Evolutionary conservation across 352 stramenopile species (phyloP).

Genomic region (Globisporangium cystogenes): DNA sequence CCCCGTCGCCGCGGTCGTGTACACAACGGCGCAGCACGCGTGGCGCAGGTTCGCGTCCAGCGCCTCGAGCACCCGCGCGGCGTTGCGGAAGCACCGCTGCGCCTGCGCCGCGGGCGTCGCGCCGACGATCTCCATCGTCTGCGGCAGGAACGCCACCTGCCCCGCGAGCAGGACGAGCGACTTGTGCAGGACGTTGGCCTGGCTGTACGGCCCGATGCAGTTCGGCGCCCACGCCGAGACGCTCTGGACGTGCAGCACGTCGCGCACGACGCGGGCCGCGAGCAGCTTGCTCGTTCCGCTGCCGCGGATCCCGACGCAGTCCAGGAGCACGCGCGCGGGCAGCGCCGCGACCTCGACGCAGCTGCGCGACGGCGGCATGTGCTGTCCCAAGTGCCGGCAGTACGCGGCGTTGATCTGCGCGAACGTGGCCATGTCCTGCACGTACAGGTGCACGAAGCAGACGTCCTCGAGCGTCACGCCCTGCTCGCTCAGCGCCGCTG

Average conservation of each 20-base stretch:
- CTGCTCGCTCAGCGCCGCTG: constrained; percentile 24
- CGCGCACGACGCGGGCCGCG: constrained; percentile 46
- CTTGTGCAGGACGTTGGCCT: constrained; percentile 93
- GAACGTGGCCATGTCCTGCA: constrained; percentile 95
- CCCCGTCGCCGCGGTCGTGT: constrained; percentile 20
- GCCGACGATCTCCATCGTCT: constrained; percentile 91
- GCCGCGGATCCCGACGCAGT: constrained; percentile 86
- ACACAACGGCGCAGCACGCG: constrained; percentile 60
- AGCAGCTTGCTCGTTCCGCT: constrained; percentile 58
- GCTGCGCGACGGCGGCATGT: constrained; percentile 76
- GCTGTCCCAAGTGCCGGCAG: constrained; percentile 84
- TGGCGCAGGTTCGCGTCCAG: constrained; percentile 79
- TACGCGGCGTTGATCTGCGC: constrained; percentile 93
- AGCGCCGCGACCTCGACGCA: constrained; percentile 85
- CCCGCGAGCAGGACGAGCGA: constrained; percentile 93
- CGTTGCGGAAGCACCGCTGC: constrained; percentile 60
- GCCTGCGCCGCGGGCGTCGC: constrained; percentile 33
- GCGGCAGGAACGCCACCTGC: constrained; percentile 95
- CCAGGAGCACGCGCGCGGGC: constrained; percentile 77
- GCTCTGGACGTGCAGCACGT: constrained; percentile 96
- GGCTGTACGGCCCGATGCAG: constrained; percentile 98
- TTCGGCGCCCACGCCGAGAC: constrained; percentile 96
- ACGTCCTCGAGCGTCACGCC: constrained; percentile 84
- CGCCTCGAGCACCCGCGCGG: constrained; percentile 58
- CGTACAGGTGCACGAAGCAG: constrained; percentile 96